Evolutionary conservation across 2,329 filamentous ascomycete genomes (phyloP), one percentile per base, ranked within the genome.

Genomic region (Monosporascus sp.): DNA sequence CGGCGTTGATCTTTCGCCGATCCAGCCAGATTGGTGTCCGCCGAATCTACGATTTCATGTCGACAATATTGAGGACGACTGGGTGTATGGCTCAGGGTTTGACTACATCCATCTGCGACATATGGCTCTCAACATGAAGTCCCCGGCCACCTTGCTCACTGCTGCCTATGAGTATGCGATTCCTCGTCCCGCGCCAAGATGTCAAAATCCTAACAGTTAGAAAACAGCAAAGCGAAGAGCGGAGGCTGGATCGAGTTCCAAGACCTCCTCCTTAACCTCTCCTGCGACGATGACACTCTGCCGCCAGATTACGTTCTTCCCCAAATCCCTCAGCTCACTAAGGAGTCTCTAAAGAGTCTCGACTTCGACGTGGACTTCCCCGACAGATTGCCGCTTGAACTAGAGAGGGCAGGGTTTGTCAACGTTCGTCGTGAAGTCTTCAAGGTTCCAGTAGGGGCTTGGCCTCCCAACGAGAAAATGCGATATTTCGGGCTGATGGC

Each of bases 11-110:
- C 64, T 76, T 14, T 73, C 72, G 9, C 71, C 72, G 6, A 74
- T 75, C n/a, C 72, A 76, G 46, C 72, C 71, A 3, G 62, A 65
- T 25, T 74, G 68, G 63, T 75, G 81, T 6, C 81, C 82, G 3
- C 78, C 79, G 14, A 85, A 85, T 57, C 71, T 83, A 37, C 73
- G 75, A 46, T 85, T 82, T 58, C 72, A 75, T 59, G 74, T 79
- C n/a, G 76, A 80, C 58, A 77, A 81, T 58, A 69, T 76, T 20
- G 74, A 80, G 58, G 68, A 75, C 48, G 65, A 72, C 3, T 81
- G 78, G 78, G 51, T 46, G 14, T 48, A 48, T 2, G 75, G 73
- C 56, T 62, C 69, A 1, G 65, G 75, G 53, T 79, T 81, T 57
- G 80, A 84, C 60, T 75, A 78, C 52, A 76, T 85, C 45, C 80